Base-by-base conservation (phyloP, 371 early-diverging fungal species). In the Vavraia culicis region DNA sequence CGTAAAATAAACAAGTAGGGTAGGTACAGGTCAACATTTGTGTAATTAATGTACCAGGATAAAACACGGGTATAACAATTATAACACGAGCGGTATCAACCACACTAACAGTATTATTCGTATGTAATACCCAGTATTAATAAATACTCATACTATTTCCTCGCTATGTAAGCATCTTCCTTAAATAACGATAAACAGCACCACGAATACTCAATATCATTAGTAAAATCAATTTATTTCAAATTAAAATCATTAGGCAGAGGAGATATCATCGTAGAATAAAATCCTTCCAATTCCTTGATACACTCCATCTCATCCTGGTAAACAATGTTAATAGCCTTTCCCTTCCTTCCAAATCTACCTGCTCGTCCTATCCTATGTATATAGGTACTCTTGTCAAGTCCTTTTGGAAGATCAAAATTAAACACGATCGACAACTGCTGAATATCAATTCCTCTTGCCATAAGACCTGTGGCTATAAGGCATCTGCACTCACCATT, bases 301-400 rank as follows among this genome's bases (percentile, higher is more conserved):
- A 80, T 78, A 67, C 82, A 79, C 54, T 77, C 77, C 67, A 81
- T 74, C 71, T 95, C 98, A 20, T 89, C 86, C 47, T 72, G 72
- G 39, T 78, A 81, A 54, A 93, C 83, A 74, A 96, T 85, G 77
- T 94, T 94, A 72, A 96, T 88, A 45, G 98, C 91, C 44, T 56
- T 86, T 75, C 96, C 96, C 76, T 90, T 94, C 73, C 94, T 80
- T 66, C 96, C 96, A 76, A 88, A 96, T 66, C 96, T 83, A 67
- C 96, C 95, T 63, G 85, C 81, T 71, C 96, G 81, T 72, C 96
- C 96, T 67, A 95, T 94, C 70, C 93, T 53, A 43, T 68, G 69
- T 32, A 62, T 51, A 38, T 53, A 66, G 27, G 39, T 56, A 13
- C 21, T 46, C 52, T 49, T 72, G 67, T 89, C 89, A 68, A 83